Conservation (phyloP, 202 grass and related monocot genomes). For the Brachypodium distachyon region DNA sequence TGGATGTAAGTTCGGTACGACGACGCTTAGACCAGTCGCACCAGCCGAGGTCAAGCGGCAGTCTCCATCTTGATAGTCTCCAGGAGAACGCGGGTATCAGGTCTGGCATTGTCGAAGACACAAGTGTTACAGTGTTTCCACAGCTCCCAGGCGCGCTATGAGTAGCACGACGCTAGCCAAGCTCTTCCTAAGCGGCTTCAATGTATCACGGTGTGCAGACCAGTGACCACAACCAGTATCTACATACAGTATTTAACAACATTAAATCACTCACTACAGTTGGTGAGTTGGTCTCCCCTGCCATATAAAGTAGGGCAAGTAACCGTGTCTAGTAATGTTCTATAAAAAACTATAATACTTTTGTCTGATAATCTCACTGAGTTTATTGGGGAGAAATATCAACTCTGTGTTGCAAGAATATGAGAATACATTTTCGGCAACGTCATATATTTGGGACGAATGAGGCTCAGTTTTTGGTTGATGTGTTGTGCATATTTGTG, state of each 20-base stretch:
- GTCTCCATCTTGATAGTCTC: too few relatives aligned
- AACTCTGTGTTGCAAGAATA: not conserved
- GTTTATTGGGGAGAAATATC: not conserved
- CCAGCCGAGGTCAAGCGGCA: too few relatives aligned
- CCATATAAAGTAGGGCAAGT: not conserved
- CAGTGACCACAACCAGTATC: too few relatives aligned
- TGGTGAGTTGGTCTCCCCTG: not conserved
- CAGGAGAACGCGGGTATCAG: too few relatives aligned
- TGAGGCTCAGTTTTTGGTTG: not conserved
- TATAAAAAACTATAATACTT: not conserved
- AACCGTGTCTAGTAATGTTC: not conserved
- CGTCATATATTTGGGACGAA: not conserved
- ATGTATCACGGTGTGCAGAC: too few relatives aligned
- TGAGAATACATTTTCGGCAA: not conserved
- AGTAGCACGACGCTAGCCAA: too few relatives aligned
- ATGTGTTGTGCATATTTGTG: constrained; percentile 1
- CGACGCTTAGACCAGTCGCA: too few relatives aligned
- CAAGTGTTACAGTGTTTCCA: too few relatives aligned
- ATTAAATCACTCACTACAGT: not conserved
- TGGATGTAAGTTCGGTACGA: too few relatives aligned
- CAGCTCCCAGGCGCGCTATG: too few relatives aligned
- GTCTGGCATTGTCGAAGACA: too few relatives aligned
- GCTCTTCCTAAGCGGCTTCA: too few relatives aligned
- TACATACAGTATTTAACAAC: not conserved
- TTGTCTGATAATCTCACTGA: not conserved